These are phyloP conservation scores for Cyathus striatus DNA, from an alignment of 768 basidiomycete species.

Conservation along the genomic window DNA sequence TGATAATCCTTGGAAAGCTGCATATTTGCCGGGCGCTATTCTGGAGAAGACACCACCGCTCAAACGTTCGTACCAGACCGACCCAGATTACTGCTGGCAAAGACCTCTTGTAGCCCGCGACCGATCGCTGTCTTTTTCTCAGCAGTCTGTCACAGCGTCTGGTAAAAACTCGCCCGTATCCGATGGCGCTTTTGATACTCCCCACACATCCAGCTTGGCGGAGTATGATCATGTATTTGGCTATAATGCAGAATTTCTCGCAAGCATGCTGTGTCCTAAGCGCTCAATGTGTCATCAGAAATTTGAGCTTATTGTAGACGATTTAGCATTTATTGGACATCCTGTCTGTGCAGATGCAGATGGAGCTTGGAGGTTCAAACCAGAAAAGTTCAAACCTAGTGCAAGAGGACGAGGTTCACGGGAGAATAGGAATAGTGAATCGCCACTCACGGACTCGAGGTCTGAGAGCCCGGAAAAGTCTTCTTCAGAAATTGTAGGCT, in stretches of 20 bases:
- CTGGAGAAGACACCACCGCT: slow-evolving; percentile 16
- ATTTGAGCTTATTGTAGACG: slow-evolving; percentile 89
- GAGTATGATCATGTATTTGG: slow-evolving; percentile 74
- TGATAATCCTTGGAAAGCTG: slow-evolving; percentile 73
- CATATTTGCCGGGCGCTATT: slow-evolving; percentile 39
- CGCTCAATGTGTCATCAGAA: slow-evolving; percentile 85
- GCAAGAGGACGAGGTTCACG: slow-evolving; percentile 55
- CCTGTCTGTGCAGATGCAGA: slow-evolving; percentile 79
- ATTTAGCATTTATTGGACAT: slow-evolving; percentile 91
- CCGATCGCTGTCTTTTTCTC: slow-evolving; percentile 48
- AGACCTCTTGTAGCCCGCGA: slow-evolving; percentile 43
- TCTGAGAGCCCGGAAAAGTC: slow-evolving; percentile 22
- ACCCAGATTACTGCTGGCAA: slow-evolving; percentile 62
- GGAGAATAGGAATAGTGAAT: slow-evolving; percentile 35
- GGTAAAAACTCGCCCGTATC: slow-evolving; percentile 48
- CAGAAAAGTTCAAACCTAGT: slow-evolving; percentile 47
- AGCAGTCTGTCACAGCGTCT: slow-evolving; percentile 37
- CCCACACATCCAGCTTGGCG: slow-evolving; percentile 26
- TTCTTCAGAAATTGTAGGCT: slow-evolving; percentile 29
- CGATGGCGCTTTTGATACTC: slow-evolving; percentile 31
- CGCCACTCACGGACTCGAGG: slow-evolving; percentile 24
- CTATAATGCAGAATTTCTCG: slow-evolving; percentile 77
- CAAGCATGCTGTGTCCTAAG: slow-evolving; percentile 75
- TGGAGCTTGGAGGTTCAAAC: slow-evolving; percentile 71
- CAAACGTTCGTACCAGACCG: slow-evolving; percentile 17